Evolutionary conservation across 768 basidiomycete genomes (phyloP).

Genomic region (Amanita inopinata): DNA sequence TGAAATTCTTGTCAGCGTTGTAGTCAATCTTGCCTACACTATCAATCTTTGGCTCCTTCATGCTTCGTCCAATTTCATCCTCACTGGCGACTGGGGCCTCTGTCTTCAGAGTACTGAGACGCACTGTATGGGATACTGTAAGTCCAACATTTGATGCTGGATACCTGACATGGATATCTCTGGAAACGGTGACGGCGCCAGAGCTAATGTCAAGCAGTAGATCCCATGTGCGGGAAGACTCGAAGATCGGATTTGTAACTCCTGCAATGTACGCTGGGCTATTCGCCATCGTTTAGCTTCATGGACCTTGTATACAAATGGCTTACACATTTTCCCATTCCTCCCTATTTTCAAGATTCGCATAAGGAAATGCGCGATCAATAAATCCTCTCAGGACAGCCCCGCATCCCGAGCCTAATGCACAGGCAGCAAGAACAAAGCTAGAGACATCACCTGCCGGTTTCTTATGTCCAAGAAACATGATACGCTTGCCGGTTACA

Average conservation of each 20-base stretch:
- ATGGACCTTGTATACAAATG: not conserved
- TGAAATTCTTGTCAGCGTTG: conserved; percentile 73
- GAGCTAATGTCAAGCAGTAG: conserved; percentile 85
- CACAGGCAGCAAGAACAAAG: conserved; percentile 91
- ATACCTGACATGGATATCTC: conserved; percentile 61
- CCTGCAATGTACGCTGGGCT: conserved; percentile 94
- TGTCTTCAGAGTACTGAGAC: conserved; percentile 54
- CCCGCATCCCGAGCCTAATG: conserved; percentile 87
- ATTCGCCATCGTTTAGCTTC: not conserved
- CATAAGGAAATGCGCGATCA: conserved; percentile 91
- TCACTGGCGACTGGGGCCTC: conserved; percentile 57
- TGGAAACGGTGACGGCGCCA: conserved; percentile 79
- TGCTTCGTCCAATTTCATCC: conserved; percentile 56
- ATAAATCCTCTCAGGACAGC: conserved; percentile 77
- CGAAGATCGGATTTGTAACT: conserved; percentile 96
- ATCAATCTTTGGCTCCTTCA: conserved; percentile 49
- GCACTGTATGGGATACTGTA: conserved; percentile 35
- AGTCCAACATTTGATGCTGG: conserved; percentile 35
- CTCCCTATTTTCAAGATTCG: conserved; percentile 79
- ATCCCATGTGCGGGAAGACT: conserved; percentile 83
- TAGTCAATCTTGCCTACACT: conserved; percentile 47
- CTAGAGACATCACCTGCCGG: conserved; percentile 87
- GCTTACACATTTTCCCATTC: conserved; percentile 84
- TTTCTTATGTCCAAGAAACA: conserved; percentile 85
- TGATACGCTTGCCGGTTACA: conserved; percentile 90